A percentile compares a stretch with the other conserved stretches of the same genome.
Conservation (phyloP, 139 green algal genomes). For the Helicosporidium sp. region DNA sequence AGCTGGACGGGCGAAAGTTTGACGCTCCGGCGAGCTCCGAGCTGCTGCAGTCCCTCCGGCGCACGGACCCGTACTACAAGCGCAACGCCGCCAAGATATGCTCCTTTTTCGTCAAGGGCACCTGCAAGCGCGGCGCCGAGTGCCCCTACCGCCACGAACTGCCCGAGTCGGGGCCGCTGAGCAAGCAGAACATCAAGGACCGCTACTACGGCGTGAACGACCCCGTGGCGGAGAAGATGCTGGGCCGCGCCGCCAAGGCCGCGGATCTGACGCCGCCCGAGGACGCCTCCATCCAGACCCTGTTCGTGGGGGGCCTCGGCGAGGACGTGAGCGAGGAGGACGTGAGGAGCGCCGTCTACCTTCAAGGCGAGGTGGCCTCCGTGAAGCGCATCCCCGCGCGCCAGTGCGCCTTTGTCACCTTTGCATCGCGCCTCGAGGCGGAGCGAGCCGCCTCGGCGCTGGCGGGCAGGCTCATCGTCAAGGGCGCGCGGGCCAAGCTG, state of each 20-base stretch:
- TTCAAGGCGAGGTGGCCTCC: slow-evolving; percentile 59
- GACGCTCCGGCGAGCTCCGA: slow-evolving; percentile 32
- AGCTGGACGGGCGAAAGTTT: slow-evolving; percentile 15
- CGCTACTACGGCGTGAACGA: slow-evolving; percentile 95
- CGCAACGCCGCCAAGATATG: slow-evolving; percentile 83
- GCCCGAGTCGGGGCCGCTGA: slow-evolving; percentile 37
- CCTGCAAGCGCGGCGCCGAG: slow-evolving; percentile 83
- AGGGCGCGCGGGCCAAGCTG: slow-evolving; percentile 55
- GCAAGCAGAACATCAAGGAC: slow-evolving; percentile 83
- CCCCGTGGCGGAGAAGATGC: slow-evolving; percentile 85
- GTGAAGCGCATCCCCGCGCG: slow-evolving; percentile 23
- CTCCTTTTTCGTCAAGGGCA: slow-evolving; percentile 77
- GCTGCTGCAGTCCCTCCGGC: slow-evolving; percentile 55
- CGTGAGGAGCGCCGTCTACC: slow-evolving; percentile 67
- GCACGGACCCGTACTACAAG: slow-evolving; percentile 90
- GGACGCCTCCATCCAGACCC: slow-evolving; percentile 74
- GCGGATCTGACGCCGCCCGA: slow-evolving; percentile 61
- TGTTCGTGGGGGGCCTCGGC: slow-evolving; percentile 70
- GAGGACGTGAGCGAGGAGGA: slow-evolving; percentile 61
- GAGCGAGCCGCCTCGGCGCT: slow-evolving; percentile 69
- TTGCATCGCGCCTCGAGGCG: slow-evolving; percentile 41
- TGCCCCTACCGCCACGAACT: slow-evolving; percentile 88
- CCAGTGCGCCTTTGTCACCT: slow-evolving; percentile 73
- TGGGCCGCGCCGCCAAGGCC: slow-evolving; percentile 42
- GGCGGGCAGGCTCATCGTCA: slow-evolving; percentile 53